Conservation (phyloP, 164 flowering plant genomes). For the Tetrastigma voinierianum region DNA sequence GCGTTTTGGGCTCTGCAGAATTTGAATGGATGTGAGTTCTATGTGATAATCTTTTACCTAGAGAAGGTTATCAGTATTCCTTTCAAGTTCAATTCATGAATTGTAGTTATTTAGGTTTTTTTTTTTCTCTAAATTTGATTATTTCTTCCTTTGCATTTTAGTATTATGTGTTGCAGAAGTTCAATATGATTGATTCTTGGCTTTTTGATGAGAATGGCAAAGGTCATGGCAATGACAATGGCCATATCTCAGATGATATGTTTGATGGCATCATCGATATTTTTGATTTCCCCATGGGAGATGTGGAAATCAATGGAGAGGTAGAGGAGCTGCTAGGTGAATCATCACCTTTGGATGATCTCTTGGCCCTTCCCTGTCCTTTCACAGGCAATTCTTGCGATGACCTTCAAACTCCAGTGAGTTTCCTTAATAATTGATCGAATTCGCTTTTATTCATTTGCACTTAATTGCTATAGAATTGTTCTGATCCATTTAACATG, state of each 20-base stretch:
- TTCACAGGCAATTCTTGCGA: neutral
- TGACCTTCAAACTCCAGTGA: conserved; percentile 14
- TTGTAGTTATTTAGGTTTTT: too few relatives aligned
- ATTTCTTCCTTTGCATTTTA: neutral
- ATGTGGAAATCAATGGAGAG: conserved; percentile 19
- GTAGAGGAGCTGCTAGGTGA: conserved; percentile 21
- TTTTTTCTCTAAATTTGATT: neutral
- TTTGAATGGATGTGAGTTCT: too few relatives aligned
- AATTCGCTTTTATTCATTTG: too few relatives aligned
- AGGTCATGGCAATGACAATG: conserved; percentile 5
- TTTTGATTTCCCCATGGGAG: conserved; percentile 36
- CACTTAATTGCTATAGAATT: too few relatives aligned
- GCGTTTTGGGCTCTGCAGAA: too few relatives aligned
- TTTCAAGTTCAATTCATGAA: too few relatives aligned
- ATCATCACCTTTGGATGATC: conserved; percentile 22
- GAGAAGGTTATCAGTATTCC: too few relatives aligned
- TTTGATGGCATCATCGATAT: conserved; percentile 14
- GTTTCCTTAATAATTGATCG: neutral
- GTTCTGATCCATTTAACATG: too few relatives aligned
- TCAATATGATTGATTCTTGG: conserved; percentile 19
- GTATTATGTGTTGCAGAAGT: conserved; percentile 8
- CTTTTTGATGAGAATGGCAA: conserved; percentile 12
- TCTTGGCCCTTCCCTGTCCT: conserved; percentile 10
- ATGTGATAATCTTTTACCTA: too few relatives aligned
- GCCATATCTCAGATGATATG: conserved; percentile 12